These are phyloP conservation scores for Eimeria praecox DNA, from an alignment of 169 alveolate genomes.

Conservation along the genomic window DNA sequence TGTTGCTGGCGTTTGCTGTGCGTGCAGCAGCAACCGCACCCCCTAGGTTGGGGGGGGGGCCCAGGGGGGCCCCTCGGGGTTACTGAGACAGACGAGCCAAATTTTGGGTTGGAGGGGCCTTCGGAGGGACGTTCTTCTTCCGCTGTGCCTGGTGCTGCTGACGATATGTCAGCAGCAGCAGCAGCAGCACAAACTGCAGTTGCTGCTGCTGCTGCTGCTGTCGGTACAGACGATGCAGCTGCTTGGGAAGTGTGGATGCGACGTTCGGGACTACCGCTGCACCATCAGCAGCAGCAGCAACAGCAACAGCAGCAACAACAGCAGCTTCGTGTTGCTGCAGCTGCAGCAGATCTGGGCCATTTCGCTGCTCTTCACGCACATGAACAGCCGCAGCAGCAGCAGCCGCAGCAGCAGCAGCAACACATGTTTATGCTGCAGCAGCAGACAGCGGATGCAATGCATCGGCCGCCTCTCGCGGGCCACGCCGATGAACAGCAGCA, in stretches of 20 bases:
- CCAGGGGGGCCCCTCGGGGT: slow-evolving; percentile 32
- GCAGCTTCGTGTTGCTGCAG: slow-evolving; percentile 7
- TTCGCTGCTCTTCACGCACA: slow-evolving; percentile 5
- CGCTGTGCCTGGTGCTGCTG: slow-evolving; percentile 51
- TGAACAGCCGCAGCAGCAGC: slow-evolving; percentile 28
- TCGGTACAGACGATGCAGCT: slow-evolving; percentile 33
- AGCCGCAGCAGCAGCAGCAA: slow-evolving; percentile 40
- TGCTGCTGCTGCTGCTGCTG: slow-evolving; percentile 58
- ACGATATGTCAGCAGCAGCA: slow-evolving; percentile 43
- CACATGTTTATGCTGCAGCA: slow-evolving; percentile 21
- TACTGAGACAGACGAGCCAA: background rate
- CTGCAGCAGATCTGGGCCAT: slow-evolving; percentile 39
- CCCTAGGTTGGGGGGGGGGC: slow-evolving; percentile 57
- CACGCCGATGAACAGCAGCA: background rate
- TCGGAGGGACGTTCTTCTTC: slow-evolving; percentile 21
- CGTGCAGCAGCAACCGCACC: slow-evolving; percentile 70
- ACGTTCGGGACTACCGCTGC: slow-evolving; percentile 48
- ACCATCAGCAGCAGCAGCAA: slow-evolving; percentile 59
- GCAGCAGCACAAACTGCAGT: slow-evolving; percentile 8
- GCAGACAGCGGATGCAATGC: slow-evolving; percentile 39
- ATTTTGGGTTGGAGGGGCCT: slow-evolving; percentile 37
- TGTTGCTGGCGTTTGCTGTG: background rate
- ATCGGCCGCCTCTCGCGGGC: slow-evolving; percentile 5
- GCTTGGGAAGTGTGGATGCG: slow-evolving; percentile 69
- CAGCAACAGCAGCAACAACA: slow-evolving; percentile 61